Evolutionary conservation across 768 basidiomycete genomes (phyloP), one percentile per base, ranked within the genome.

Genomic region (Vararia minispora): DNA sequence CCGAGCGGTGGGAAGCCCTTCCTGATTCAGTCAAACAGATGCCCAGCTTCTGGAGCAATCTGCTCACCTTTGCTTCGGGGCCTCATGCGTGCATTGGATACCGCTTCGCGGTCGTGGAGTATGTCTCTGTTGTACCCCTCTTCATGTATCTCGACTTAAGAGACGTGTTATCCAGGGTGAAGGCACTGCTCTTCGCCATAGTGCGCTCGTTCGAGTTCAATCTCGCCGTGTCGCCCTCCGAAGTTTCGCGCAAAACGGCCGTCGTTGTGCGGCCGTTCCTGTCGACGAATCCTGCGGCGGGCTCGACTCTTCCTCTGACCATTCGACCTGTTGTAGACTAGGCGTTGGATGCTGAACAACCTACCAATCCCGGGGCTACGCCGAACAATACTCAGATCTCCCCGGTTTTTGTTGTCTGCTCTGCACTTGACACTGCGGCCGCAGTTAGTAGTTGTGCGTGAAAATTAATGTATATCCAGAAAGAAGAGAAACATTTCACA

Each of bases 21-120:
- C 46, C 46, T 5, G 44, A 46, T 8, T 30, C 37, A 6, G 44
- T 16, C 17, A 33, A 45, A 1, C 30, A 12, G 4, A 30, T 47
- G 20, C 46, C 46, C 17, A 36, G 44, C 20, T 16, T 45, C 18
- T 45, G 36, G 28, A 37, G 40, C 30, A 46, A 52, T 35, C 11
- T 56, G 11, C 12, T 52, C 34, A 49, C 53, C n/a, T 59, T 59
- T 42, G 37, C 56, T 11, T 55, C 52, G 1, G 58, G 58, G 16
- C 45, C 53, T 7, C 43, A 42, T 26, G 40, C 47, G 8, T 59
- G 58, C 38, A 56, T 58, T 23, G 57, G 57, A 1, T 58, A 47
- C 40, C 47, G 52, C 13, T 58, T 58, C 23, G 25, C 40, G 10
- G 32, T 58, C 8, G 32, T 51, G 13, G 55, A 50, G 52, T 52